Conservation (phyloP, 139 green algal species). For the Pleodorina starrii region DNA sequence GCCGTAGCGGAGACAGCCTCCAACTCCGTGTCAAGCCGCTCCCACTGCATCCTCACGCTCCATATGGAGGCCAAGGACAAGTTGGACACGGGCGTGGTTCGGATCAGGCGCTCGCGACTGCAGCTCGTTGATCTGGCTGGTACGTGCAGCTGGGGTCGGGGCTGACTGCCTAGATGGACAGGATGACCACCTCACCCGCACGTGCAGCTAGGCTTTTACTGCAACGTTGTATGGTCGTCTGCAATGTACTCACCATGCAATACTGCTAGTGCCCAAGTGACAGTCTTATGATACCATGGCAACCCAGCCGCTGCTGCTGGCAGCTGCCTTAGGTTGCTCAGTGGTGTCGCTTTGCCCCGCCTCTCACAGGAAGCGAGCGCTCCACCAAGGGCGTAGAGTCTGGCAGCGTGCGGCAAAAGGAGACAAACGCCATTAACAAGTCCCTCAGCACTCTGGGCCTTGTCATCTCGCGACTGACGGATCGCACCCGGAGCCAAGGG, state of each 20-base stretch:
- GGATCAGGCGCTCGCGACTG: slow-evolving; percentile 78
- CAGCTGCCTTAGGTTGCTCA: too few relatives aligned
- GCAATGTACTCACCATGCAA: too few relatives aligned
- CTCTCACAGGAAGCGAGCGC: slow-evolving; percentile 33
- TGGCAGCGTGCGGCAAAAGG: slow-evolving; percentile 61
- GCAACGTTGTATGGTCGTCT: too few relatives aligned
- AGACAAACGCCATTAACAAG: slow-evolving; percentile 94
- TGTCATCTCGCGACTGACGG: slow-evolving; percentile 89
- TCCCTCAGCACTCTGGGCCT: slow-evolving; percentile 90
- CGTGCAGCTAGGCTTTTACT: too few relatives aligned
- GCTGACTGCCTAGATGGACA: too few relatives aligned
- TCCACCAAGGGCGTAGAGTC: slow-evolving; percentile 50
- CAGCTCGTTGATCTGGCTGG: slow-evolving; percentile 97
- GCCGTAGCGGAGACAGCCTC: slow-evolving; percentile 86
- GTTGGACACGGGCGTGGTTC: slow-evolving; percentile 62
- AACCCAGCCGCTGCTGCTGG: too few relatives aligned
- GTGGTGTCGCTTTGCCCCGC: too few relatives aligned
- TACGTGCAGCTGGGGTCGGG: too few relatives aligned
- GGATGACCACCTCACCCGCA: too few relatives aligned
- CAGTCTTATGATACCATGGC: too few relatives aligned
- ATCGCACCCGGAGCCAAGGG: slow-evolving; percentile 37
- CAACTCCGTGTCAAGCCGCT: slow-evolving; percentile 90
- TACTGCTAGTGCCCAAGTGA: too few relatives aligned
- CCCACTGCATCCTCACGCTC: slow-evolving; percentile 91
- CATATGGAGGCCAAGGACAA: slow-evolving; percentile 43